Evolutionary conservation across 345 rosid genomes (phyloP).

Genomic region (Gossypium stocksii): DNA sequence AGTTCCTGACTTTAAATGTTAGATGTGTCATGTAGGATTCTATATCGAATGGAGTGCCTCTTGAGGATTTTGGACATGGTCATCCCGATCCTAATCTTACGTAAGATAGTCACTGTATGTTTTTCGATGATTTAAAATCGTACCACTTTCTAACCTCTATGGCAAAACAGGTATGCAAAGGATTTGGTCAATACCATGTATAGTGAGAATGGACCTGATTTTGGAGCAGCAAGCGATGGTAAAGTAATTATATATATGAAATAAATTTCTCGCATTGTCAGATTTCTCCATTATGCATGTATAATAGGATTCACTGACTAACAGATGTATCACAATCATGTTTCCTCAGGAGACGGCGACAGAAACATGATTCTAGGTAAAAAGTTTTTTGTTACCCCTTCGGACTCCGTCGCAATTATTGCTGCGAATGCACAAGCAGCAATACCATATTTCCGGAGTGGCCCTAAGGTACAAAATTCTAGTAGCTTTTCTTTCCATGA

Average conservation of each 20-base stretch:
- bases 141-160: conserved; percentile 19
- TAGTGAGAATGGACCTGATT: conserved; percentile 75
- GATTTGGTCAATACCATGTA: conserved; percentile 83
- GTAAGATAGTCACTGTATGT: conserved; percentile 37
- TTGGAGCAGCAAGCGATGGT: conserved; percentile 98
- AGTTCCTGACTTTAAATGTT: conserved; percentile 23
- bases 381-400: conserved; percentile 83
- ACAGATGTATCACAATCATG: neutral
- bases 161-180: conserved; percentile 71
- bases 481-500: neutral
- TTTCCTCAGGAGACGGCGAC: conserved; percentile 79
- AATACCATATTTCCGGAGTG: conserved; percentile 72
- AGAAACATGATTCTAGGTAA: conserved; percentile 93
- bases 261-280: conserved; percentile 3
- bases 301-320: neutral
- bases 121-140: neutral
- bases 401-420: conserved; percentile 89
- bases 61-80: conserved; percentile 94
- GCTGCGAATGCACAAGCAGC: conserved; percentile 88
- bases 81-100: conserved; percentile 98
- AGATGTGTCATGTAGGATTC: conserved; percentile 56
- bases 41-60: conserved; percentile 75
- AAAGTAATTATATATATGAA: neutral
- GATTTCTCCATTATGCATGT: neutral
- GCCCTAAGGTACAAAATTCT: conserved; percentile 59